Percentiles rank a stretch among this genome's conserved stretches.
Conservation (phyloP, 139 green algal species). For the Raphidocelis subcapitata region DNA sequence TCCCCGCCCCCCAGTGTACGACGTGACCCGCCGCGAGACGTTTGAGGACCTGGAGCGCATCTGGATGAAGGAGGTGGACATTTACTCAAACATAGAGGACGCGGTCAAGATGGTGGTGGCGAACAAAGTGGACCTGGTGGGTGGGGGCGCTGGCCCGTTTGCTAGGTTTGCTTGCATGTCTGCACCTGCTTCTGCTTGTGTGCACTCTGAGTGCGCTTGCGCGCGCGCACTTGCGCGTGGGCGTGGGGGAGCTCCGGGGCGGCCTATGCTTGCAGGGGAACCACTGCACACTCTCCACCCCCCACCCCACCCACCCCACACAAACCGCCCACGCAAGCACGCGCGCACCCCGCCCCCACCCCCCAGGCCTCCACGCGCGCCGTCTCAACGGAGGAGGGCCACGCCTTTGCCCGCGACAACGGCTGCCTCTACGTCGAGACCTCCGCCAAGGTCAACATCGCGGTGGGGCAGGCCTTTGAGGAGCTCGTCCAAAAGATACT, state of each 20-base stretch:
- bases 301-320: no score
- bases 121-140: slow-evolving; percentile 92
- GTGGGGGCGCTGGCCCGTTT: not conserved
- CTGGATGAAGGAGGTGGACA: slow-evolving; percentile 95
- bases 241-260: no score
- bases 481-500: slow-evolving; percentile 89
- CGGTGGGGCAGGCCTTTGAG: slow-evolving; percentile 84
- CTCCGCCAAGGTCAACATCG: slow-evolving; percentile 80
- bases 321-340: no score
- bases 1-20: slow-evolving; percentile 75
- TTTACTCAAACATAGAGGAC: slow-evolving; percentile 90
- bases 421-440: slow-evolving; percentile 95
- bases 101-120: slow-evolving; percentile 94
- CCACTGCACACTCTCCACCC: no score
- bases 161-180: no score
- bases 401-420: slow-evolving; percentile 73
- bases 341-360: not conserved
- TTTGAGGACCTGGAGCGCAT: slow-evolving; percentile 85
- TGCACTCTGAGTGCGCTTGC: no score
- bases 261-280: no score
- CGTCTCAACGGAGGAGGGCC: slow-evolving; percentile 74
- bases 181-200: not conserved
- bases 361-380: slow-evolving; percentile 42
- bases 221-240: no score
- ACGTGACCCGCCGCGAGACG: slow-evolving; percentile 88